These are phyloP conservation scores for Volvox reticuliferus DNA, from an alignment of 139 green algal genomes.

Conservation along the genomic window DNA sequence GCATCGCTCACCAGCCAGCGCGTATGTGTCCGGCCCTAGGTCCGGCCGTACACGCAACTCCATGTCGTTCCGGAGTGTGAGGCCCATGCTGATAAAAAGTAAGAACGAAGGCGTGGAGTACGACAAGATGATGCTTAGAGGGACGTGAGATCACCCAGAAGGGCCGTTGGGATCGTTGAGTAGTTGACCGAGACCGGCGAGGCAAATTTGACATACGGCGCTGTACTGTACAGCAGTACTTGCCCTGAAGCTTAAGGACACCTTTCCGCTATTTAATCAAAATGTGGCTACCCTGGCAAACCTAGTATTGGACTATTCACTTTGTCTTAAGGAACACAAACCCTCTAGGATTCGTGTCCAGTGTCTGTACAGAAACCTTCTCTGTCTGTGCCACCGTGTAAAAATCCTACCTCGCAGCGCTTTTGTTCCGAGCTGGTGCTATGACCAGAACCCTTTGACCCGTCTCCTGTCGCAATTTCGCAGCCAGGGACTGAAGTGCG, in stretches of 20 bases:
- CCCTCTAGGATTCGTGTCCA: too few species aligned
- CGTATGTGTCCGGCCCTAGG: slow-evolving; percentile 38
- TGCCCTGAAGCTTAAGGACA: too few species aligned
- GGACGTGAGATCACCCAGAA: background rate
- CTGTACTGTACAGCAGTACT: background rate
- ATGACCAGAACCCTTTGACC: slow-evolving; percentile 8
- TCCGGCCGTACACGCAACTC: slow-evolving; percentile 14
- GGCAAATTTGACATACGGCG: background rate
- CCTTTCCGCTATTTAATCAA: too few species aligned
- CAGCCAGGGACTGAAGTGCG: slow-evolving; percentile 9
- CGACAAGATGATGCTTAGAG: background rate
- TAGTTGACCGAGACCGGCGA: too few species aligned
- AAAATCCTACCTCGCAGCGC: slow-evolving; percentile 18
- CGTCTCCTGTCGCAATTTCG: background rate
- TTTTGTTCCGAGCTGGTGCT: slow-evolving; percentile 29
- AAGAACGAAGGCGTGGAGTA: background rate
- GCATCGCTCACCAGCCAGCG: slow-evolving; percentile 13
- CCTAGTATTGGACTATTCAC: too few species aligned
- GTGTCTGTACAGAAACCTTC: too few species aligned
- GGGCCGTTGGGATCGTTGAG: too few species aligned
- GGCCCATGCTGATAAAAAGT: slow-evolving; percentile 28
- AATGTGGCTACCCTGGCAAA: too few species aligned
- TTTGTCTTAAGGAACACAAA: too few species aligned
- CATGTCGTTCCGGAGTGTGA: slow-evolving; percentile 36
- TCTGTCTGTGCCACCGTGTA: too few species aligned